Base-by-base conservation (phyloP, 495 filamentous ascomycete genomes). In the Penicillium canariense region DNA sequence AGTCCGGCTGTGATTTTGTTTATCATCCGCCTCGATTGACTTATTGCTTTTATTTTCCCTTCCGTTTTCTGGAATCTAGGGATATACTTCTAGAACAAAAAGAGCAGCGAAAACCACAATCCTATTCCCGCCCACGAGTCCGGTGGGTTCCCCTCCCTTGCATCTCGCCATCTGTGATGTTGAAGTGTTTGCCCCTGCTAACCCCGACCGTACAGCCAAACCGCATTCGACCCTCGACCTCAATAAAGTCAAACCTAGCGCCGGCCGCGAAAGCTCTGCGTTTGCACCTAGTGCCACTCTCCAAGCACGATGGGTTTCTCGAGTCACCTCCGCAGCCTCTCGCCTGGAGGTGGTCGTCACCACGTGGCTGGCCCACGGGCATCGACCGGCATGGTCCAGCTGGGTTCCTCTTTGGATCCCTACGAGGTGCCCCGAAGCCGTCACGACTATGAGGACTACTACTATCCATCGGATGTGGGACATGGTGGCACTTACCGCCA, bases 311-410 rank as follows among this genome's bases (percentile, higher is more conserved):
- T 65, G 62, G 32, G 48, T 11, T 56, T 45, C 40, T 60, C 62
- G 25, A 59, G 22, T 28, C 48, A 61, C 44, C 45, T 66, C 31
- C 65, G 65, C 9, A 57, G 30, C 30, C 43, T 68, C 11, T 77
- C 76, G 25, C 74, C 76, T 8, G 58, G 58, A 20, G 65, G 62
- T 48, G 63, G 65, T 32, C 68, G 73, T 26, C 46, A 60, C 25
- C 45, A 55, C 49, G 32, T 73, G 54, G 54, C 63, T 18, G 74
- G 77, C 42, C 71, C 76, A 66, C 69, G 76, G 18, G 73, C 76
- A 15, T 79, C 76, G 12, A 79, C 76, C n/a, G 76, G 75, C 23
- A 78, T 68, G 30, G 67, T 79, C 31, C 62, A 69, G 47, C 60
- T 73, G 18, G 67, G 54, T 40, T 68, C 75, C 0, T 68, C 68